These are phyloP conservation scores for Debaryomyces castellii DNA, from an alignment of 805 yeast species.

Conservation along the genomic window DNA sequence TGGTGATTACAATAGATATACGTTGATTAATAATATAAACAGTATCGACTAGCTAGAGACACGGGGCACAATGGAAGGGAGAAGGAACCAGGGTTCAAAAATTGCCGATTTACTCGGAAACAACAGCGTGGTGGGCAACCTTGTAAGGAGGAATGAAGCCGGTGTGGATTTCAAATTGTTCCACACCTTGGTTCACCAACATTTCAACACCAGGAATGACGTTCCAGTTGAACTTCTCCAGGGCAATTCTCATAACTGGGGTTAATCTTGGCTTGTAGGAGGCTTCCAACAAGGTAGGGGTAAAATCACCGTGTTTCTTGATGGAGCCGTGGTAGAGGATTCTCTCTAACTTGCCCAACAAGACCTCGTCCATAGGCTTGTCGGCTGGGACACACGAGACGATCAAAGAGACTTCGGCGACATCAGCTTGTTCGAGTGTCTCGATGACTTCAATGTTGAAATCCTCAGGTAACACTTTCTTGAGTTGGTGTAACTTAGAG, in stretches of 20 bases:
- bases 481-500: conserved; percentile 60
- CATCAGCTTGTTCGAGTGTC: conserved; percentile 43
- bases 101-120: conserved; percentile 13
- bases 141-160: conserved; percentile 63
- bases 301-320: conserved; percentile 32
- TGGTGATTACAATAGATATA: too few species aligned
- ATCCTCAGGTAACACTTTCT: conserved; percentile 56
- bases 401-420: conserved; percentile 50
- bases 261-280: conserved; percentile 91
- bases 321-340: conserved; percentile 43
- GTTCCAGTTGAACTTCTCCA: conserved; percentile 63
- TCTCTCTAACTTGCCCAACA: conserved; percentile 49
- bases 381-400: conserved; percentile 88
- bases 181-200: conserved; percentile 91
- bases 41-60: neutral
- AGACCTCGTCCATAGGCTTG: conserved; percentile 55
- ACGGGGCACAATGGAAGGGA: too few species aligned
- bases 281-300: conserved; percentile 76
- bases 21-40: neutral
- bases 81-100: too few species aligned
- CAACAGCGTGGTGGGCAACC: conserved; percentile 62
- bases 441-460: conserved; percentile 61
- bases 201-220: conserved; percentile 89
- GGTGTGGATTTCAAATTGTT: conserved; percentile 80
- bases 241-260: conserved; percentile 79